These are phyloP conservation scores for Coemansia sp. DNA, from an alignment of 192 early-diverging fungal genomes.

Conservation along the genomic window DNA sequence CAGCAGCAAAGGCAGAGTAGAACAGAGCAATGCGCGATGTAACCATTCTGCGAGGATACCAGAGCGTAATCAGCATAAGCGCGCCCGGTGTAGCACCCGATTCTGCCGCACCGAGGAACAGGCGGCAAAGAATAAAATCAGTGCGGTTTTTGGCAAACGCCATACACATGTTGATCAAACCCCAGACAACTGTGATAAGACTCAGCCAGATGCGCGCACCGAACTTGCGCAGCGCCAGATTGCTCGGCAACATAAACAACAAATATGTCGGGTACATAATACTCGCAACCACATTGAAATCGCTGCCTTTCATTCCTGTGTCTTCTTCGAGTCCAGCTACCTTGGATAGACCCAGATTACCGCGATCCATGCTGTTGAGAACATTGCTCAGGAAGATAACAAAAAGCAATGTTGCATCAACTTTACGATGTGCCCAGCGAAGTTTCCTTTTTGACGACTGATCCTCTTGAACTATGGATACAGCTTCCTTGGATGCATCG, in stretches of 20 bases:
- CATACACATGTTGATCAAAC: slow-evolving; percentile 52
- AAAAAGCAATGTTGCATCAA: slow-evolving; percentile 37
- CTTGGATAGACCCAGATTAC: slow-evolving; percentile 41
- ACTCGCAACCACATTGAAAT: slow-evolving; percentile 45
- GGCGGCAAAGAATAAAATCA: slow-evolving; percentile 36
- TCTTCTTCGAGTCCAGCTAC: slow-evolving; percentile 35
- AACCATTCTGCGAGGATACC: slow-evolving; percentile 51
- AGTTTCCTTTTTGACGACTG: slow-evolving; percentile 17
- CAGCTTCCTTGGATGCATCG: slow-evolving; percentile 9
- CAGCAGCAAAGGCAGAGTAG: slow-evolving; percentile 42
- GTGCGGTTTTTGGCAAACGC: slow-evolving; percentile 47
- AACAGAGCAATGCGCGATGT: slow-evolving; percentile 42
- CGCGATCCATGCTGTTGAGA: slow-evolving; percentile 49
- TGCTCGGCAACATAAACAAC: slow-evolving; percentile 45
- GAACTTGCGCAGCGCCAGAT: slow-evolving; percentile 44
- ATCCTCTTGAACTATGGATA: slow-evolving; percentile 3
- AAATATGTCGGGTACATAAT: slow-evolving; percentile 50
- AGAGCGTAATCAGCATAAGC: slow-evolving; percentile 44
- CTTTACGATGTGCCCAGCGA: slow-evolving; percentile 43
- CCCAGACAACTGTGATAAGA: slow-evolving; percentile 47
- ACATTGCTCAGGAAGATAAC: slow-evolving; percentile 44
- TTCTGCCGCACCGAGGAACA: slow-evolving; percentile 49
- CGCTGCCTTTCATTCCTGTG: slow-evolving; percentile 28
- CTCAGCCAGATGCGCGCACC: slow-evolving; percentile 49
- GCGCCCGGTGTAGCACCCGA: slow-evolving; percentile 45